Evolutionary conservation across 805 yeast genomes (phyloP), one percentile per base, ranked within the genome.

Genomic region (Saccharomycopsis sp.): DNA sequence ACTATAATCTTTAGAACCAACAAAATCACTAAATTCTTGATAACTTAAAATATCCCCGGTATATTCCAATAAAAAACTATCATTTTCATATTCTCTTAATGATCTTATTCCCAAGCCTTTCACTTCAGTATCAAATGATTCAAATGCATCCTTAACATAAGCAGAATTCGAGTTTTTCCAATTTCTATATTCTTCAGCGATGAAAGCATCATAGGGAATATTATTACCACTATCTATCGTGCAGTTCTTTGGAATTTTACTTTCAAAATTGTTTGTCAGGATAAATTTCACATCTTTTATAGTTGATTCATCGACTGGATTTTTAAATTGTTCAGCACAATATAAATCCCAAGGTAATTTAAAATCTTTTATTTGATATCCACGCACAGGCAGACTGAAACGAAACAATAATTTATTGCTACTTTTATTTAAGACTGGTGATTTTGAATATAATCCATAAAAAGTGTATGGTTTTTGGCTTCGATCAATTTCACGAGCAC

Each of bases 41-140:
- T 63, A 63, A 40, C 63, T 63, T 21, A 73, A 63, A 13, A 72
- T 68, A 43, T 73, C 77, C 9, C 78, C 78, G 2, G 72, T 64
- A 51, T 71, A 72, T 51, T 72, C 77, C 23, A 68, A 55, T 23
- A 72, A 63, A n/a, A 72, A 56, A 35, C 61, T 62, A 4, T 63
- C 65, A 13, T 70, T 63, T 3, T 56, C 51, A 38, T 66, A 69
- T 1, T 54, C 50, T 24, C 70, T 54, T 2, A 59, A 54, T 2
- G 76, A 65, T 14, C 67, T 50, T 11, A 72, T 55, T 1, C 77
- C 77, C 43, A 56, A 59, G 3, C 76, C 76, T 47, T 67, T 68
- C 23, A 54, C 53, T 14, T 62, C 63, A 0, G 73, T 65, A 39
- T 54, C 48, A 3, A 64, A 51, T n/a, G 66, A 62, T 42, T 63